Conservation (phyloP, 1,139 yeast species). For the Pichia norvegensis region DNA sequence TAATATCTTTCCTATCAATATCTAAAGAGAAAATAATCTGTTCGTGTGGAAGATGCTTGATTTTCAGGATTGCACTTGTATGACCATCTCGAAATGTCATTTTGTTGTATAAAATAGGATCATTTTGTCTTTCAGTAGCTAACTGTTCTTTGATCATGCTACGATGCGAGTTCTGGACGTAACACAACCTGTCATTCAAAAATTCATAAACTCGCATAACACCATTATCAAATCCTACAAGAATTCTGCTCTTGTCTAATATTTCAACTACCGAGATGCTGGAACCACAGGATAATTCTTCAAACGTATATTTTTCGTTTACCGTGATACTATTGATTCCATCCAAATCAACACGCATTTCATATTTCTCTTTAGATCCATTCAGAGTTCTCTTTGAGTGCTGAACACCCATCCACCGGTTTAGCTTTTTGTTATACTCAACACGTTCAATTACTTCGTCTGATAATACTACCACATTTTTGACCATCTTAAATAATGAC, state of each 20-base stretch:
- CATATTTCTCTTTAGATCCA: conserved; percentile 29
- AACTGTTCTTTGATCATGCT: conserved; percentile 8
- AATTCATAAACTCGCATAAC: conserved; percentile 17
- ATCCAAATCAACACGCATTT: conserved; percentile 29
- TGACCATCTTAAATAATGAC: conserved; percentile 28
- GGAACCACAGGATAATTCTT: conserved; percentile 30
- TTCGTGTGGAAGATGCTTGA: conserved; percentile 43
- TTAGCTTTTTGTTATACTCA: conserved; percentile 29
- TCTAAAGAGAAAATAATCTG: conserved; percentile 49
- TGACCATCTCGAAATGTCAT: not conserved
- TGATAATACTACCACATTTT: not conserved
- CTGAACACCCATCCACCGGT: conserved; percentile 38
- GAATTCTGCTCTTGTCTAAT: conserved; percentile 13
- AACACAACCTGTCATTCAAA: conserved; percentile 10
- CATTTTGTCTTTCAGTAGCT: not conserved
- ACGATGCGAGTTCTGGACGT: conserved; percentile 15
- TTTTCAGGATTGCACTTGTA: conserved; percentile 28
- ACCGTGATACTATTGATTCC: conserved; percentile 31
- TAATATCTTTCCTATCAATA: conserved; percentile 33
- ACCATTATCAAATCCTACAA: conserved; percentile 25
- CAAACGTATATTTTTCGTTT: conserved; percentile 35
- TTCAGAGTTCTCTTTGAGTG: not conserved
- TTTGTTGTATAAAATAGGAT: not conserved
- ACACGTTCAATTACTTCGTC: conserved; percentile 17
- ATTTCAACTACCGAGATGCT: conserved; percentile 20